Percentiles rank a stretch among this genome's conserved stretches.
Conservation (phyloP, 192 early-diverging fungal genomes). For the Coemansia sp. region DNA sequence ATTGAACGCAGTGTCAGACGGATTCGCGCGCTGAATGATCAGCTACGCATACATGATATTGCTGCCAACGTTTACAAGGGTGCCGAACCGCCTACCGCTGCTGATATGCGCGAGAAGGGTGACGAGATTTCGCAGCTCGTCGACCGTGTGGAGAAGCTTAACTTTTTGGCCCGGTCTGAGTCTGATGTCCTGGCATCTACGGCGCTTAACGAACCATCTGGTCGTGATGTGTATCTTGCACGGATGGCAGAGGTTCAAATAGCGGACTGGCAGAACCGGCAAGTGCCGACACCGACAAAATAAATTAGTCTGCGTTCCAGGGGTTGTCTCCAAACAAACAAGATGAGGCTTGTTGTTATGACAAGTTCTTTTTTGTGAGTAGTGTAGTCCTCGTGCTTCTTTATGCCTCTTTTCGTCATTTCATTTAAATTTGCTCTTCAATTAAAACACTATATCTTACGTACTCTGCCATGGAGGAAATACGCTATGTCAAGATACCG, state of each 20-base stretch:
- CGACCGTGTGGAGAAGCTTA: constrained; percentile 32
- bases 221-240: constrained; percentile 46
- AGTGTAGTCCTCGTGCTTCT: neutral
- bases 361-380: constrained; percentile 4
- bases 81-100: constrained; percentile 9
- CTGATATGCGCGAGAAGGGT: constrained; percentile 21
- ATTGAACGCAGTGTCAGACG: constrained; percentile 31
- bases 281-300: constrained; percentile 19
- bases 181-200: constrained; percentile 13
- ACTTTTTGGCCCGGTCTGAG: constrained; percentile 8
- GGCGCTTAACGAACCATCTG: constrained; percentile 37
- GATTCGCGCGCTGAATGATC: constrained; percentile 42
- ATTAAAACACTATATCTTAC: neutral
- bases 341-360: neutral
- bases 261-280: constrained; percentile 21
- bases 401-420: neutral
- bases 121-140: constrained; percentile 26
- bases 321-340: neutral
- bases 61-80: constrained; percentile 14
- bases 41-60: constrained; percentile 32
- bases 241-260: constrained; percentile 40
- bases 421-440: neutral
- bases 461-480: constrained; percentile 38
- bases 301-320: neutral
- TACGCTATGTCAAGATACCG: constrained; percentile 51